Base-by-base conservation (phyloP, 805 yeast genomes). In the Myxozyma nipponensis region DNA sequence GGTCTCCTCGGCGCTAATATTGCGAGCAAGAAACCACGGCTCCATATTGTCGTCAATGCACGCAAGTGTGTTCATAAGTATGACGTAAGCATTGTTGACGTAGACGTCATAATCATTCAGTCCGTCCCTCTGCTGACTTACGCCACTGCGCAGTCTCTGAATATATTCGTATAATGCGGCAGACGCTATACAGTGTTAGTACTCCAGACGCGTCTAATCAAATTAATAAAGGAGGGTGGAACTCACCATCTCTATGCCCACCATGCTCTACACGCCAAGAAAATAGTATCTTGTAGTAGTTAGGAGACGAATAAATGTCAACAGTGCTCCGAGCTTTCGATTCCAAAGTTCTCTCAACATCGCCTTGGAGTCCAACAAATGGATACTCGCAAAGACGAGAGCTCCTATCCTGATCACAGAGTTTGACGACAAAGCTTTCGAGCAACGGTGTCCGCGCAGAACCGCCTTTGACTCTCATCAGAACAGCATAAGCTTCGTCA, bases 221-320 rank as follows among this genome's bases (percentile, higher is more conserved):
- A n/a, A n/a, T n/a, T n/a, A n/a, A n/a, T n/a, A n/a, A n/a, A n/a
- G n/a, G 3, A 7, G 25, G 5, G 4, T 49, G 25, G 17, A 19
- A 56, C 61, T 52, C 34, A 58, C 62, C 63, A 34, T 79, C 79
- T 48, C 84, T 68, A 48, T 63, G 72, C 62, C 81, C 77, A 3
- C 77, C 79, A 32, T 73, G 72, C 44, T 69, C 70, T 34, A 75
- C 61, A 51, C 82, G 69, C 72, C 81, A 74, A 0, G 81, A 64
- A 57, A 77, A 78, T 41, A 77, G 66, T 17, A 79, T 70, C 54
- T 78, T 71, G 66, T 74, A 78, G 58, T 75, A 72, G 42, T 72
- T 74, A 30, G 77, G 60, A 1, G 72, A 62, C 42, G 63, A 62
- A 35, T 52, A 55, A n/a, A 66, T 40, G 40, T 67, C 72, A 5